Percentiles rank a stretch among this genome's conserved stretches.
These are phyloP conservation scores for Bipolaris bicolor DNA, from an alignment of 2,329 filamentous ascomycete species.

Conservation along the genomic window DNA sequence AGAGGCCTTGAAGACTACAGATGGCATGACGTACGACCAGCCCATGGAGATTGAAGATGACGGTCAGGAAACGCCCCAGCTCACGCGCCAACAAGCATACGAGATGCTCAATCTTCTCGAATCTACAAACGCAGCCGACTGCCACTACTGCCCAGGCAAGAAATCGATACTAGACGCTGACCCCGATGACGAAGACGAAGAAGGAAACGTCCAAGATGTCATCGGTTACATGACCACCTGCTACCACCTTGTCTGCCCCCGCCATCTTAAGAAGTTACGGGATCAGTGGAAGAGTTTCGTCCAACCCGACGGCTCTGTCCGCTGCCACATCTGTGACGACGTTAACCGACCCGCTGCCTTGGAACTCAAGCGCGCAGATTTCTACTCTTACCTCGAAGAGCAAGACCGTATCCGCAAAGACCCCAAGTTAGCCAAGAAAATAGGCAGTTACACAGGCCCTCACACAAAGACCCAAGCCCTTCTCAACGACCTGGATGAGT, in stretches of 20 bases:
- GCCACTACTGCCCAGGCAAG: constrained; percentile 69
- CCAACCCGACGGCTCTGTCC: constrained; percentile 55
- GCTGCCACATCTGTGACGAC: constrained; percentile 72
- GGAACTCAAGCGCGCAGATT: constrained; percentile 67
- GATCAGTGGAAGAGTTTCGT: constrained; percentile 56
- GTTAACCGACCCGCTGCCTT: constrained; percentile 70
- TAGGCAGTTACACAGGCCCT: constrained; percentile 78
- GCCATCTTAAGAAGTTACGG: constrained; percentile 70
- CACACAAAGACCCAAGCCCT: constrained; percentile 91
- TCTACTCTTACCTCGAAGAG: constrained; percentile 59
- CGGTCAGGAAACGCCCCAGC: constrained; percentile 63
- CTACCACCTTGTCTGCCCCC: constrained; percentile 81
- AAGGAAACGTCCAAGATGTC: constrained; percentile 61
- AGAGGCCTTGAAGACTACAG: constrained; percentile 78
- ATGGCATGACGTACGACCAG: constrained; percentile 81
- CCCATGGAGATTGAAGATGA: constrained; percentile 90
- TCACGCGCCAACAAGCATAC: constrained; percentile 77
- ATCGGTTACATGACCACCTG: constrained; percentile 85
- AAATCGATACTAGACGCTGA: constrained; percentile 52
- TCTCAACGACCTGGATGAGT: constrained; percentile 72
- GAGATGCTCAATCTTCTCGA: constrained; percentile 84
- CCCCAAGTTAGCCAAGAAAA: constrained; percentile 63
- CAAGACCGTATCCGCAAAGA: constrained; percentile 62
- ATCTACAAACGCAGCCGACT: constrained; percentile 78
- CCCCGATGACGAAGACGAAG: constrained; percentile 51